Evolutionary conservation across 306 rosid species (phyloP).

Genomic region (apple (Malus domestica)): DNA sequence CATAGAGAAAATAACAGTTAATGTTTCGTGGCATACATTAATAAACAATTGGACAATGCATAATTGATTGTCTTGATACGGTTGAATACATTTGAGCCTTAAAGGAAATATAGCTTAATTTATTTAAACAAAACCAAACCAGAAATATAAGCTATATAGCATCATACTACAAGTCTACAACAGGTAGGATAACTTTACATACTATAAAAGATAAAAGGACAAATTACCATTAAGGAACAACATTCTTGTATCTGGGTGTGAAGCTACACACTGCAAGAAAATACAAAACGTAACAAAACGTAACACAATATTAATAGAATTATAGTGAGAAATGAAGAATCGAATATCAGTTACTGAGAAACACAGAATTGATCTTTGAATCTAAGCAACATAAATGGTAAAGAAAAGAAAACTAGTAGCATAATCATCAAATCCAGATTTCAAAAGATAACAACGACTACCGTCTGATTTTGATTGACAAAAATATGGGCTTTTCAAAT

Average conservation of each 20-base stretch:
- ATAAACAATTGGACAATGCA: too few relatives aligned
- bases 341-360: not conserved
- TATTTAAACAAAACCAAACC: not conserved
- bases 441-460: not conserved
- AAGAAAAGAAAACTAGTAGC: not conserved
- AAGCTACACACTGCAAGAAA: constrained; percentile 74
- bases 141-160: not conserved
- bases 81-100: too few relatives aligned
- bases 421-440: not conserved
- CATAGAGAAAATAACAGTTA: too few relatives aligned
- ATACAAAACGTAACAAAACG: not conserved
- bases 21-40: too few relatives aligned
- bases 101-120: too few relatives aligned
- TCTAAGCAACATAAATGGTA: not conserved
- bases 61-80: too few relatives aligned
- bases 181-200: not conserved
- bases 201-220: constrained; percentile 14
- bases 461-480: not conserved
- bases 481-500: not conserved
- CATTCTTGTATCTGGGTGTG: constrained; percentile 83
- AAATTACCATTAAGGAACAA: constrained; percentile 73
- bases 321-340: not conserved
- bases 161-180: not conserved
- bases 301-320: constrained; percentile 3
- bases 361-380: not conserved